Evolutionary conservation across 192 early-diverging fungal species (phyloP).

Genomic region (Entophlyctis helioformis): DNA sequence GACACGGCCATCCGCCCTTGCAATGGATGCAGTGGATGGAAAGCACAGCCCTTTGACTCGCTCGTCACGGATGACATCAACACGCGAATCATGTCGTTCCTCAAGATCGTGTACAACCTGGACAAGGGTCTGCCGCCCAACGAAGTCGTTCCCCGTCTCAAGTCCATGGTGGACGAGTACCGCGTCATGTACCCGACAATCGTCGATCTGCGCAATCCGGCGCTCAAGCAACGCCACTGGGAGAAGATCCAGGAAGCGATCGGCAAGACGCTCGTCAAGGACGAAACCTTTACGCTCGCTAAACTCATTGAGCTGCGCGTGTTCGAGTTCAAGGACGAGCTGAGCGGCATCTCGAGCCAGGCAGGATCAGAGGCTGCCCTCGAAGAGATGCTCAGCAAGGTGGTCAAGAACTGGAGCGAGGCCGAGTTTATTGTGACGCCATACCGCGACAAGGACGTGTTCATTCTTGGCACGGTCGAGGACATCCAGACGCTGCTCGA

Average conservation of each 20-base stretch:
- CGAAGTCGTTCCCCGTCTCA: constrained; percentile 51
- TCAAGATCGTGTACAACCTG: constrained; percentile 43
- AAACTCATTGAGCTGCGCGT: constrained; percentile 34
- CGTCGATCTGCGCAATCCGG: constrained; percentile 47
- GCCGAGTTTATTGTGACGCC: constrained; percentile 38
- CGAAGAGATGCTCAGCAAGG: constrained; percentile 50
- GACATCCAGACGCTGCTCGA: constrained; percentile 51
- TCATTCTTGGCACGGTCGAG: constrained; percentile 44
- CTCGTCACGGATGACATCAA: constrained; percentile 48
- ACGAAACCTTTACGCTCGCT: constrained; percentile 42
- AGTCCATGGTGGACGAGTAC: constrained; percentile 40
- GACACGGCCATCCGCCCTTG: too few relatives aligned
- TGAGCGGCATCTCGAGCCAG: constrained; percentile 38
- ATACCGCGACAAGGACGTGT: constrained; percentile 54
- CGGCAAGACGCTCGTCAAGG: constrained; percentile 32
- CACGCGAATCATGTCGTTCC: constrained; percentile 29
- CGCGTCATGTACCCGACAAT: constrained; percentile 41
- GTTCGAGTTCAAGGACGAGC: constrained; percentile 51
- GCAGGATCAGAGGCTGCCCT: constrained; percentile 43
- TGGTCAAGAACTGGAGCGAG: constrained; percentile 44
- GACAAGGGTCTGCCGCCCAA: constrained; percentile 58
- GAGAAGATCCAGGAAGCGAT: constrained; percentile 48
- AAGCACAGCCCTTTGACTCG: constrained; percentile 29
- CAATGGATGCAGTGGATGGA: constrained; percentile 29
- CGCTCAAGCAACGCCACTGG: constrained; percentile 47